Conservation (phyloP, 805 yeast species). For the Metahyphopichia silvanorum region DNA sequence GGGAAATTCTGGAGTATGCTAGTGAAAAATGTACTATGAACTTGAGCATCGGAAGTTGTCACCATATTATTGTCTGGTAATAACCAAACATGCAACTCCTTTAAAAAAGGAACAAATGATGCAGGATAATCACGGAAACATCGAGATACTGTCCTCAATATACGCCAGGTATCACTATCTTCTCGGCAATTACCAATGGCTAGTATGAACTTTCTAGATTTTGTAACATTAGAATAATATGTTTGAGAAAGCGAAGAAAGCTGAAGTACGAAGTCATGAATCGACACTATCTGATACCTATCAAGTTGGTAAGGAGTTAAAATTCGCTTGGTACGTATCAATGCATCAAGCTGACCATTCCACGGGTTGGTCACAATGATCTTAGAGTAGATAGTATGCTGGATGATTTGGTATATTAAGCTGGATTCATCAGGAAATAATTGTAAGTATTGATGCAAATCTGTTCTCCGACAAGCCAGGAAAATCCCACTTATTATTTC, state of each 20-base stretch:
- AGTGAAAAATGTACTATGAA: not conserved
- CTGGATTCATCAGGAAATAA: too few relatives aligned
- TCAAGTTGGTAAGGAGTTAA: not conserved
- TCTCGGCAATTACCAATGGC: not conserved
- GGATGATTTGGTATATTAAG: not conserved
- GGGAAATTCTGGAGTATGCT: not conserved
- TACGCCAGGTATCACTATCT: too few relatives aligned
- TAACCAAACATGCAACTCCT: not conserved
- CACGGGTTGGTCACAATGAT: not conserved
- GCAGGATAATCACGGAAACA: too few relatives aligned
- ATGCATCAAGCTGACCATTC: not conserved
- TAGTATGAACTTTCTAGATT: not conserved
- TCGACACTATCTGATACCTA: not conserved
- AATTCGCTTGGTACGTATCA: not conserved
- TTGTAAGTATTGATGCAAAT: too few relatives aligned
- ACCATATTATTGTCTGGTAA: not conserved
- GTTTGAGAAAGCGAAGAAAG: not conserved
- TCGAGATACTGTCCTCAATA: too few relatives aligned
- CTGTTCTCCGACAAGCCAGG: too few relatives aligned
- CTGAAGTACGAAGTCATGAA: not conserved
- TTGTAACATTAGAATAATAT: not conserved
- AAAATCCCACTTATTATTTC: too few relatives aligned
- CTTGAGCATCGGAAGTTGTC: not conserved
- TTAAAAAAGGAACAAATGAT: not conserved
- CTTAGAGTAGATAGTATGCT: not conserved